A percentile compares a stretch with the other conserved stretches of the same genome.
Evolutionary conservation across 1,284 basidiomycete species (phyloP).

Genomic region (Mycena citricolor): DNA sequence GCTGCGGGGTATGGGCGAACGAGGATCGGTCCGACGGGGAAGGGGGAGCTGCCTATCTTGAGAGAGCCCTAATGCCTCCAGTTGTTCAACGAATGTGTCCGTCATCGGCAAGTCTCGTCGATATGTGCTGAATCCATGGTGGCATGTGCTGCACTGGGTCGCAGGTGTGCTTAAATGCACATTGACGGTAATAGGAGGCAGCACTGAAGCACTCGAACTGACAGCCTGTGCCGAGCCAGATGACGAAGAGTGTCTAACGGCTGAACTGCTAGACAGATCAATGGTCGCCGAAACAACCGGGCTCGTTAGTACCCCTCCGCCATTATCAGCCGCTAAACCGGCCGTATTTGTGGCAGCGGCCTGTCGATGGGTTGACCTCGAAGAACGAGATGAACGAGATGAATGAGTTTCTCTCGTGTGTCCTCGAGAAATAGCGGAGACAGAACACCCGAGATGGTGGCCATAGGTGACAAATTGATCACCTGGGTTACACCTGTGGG

Average conservation of each 20-base stretch:
- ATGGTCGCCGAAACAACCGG: not conserved
- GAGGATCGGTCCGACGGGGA: slow-evolving; percentile 7
- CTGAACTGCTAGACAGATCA: not conserved
- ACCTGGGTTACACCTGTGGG: slow-evolving; percentile 13
- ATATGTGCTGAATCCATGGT: not conserved
- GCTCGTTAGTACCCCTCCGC: not conserved
- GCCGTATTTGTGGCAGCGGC: too few relatives aligned
- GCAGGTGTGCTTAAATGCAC: too few relatives aligned
- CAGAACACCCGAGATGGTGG: not conserved
- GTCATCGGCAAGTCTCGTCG: too few relatives aligned
- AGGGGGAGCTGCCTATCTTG: not conserved
- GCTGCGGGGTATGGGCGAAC: slow-evolving; percentile 11
- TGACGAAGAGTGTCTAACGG: not conserved
- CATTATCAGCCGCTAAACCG: too few relatives aligned
- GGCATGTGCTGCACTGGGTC: not conserved
- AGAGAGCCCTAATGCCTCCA: slow-evolving; percentile 6
- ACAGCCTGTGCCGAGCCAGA: not conserved
- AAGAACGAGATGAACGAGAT: not conserved
- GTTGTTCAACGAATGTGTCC: not conserved
- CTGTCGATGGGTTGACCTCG: not conserved
- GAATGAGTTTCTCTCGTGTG: not conserved
- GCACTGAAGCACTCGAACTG: not conserved
- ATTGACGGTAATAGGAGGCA: not conserved
- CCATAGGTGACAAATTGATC: slow-evolving; percentile 1
- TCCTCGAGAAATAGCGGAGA: slow-evolving; percentile 7